Base-by-base conservation (phyloP, 2,329 filamentous ascomycete genomes). In the Alternaria gaisen region DNA sequence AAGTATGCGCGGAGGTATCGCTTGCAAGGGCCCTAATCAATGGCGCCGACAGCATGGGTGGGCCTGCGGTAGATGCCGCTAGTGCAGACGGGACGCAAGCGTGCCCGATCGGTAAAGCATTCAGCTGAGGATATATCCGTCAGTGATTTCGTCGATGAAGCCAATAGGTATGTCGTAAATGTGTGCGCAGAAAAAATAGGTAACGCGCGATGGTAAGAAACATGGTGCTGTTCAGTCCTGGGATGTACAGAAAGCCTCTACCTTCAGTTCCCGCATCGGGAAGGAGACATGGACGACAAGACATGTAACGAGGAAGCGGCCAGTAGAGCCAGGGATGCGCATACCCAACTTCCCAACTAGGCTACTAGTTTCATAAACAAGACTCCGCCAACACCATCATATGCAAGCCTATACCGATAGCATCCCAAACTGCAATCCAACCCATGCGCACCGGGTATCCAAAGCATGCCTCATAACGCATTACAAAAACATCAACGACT, bases 221-320 rank as follows among this genome's bases (percentile, higher is more conserved):
- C 53, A 51, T 44, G 53, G 40, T 61, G 38, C 51, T 66, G 65
- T 58, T 66, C 61, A 62, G 51, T 51, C 58, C 50, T 42, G 60
- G 44, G 50, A 18, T 32, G 43, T 54, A 26, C 18, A 54, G 58
- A 63, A 64, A 60, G 60, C 59, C 53, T 63, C 53, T 53, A 59
- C 56, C 53, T 60, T 63, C 28, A 51, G 48, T 60, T 52, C 56
- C 67, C 65, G 20, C 61, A 71, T 66, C 24, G 57, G 71, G 72
- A 71, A 75, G 68, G 72, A 66, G 72, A 66, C 53, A 68, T 63
- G 60, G 53, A 64, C 54, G 54, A 63, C 64, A 67, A 66, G 64
- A 69, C 62, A 62, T 60, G 58, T 34, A 61, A 60, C 53, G 53
- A 57, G 58, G 63, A 52, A 70, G 58, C 56, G 44, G 58, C 72